Evolutionary conservation across 73 alveolate genomes (phyloP), one percentile per base, ranked within the genome.

Genomic region (Blepharisma stoltei): DNA sequence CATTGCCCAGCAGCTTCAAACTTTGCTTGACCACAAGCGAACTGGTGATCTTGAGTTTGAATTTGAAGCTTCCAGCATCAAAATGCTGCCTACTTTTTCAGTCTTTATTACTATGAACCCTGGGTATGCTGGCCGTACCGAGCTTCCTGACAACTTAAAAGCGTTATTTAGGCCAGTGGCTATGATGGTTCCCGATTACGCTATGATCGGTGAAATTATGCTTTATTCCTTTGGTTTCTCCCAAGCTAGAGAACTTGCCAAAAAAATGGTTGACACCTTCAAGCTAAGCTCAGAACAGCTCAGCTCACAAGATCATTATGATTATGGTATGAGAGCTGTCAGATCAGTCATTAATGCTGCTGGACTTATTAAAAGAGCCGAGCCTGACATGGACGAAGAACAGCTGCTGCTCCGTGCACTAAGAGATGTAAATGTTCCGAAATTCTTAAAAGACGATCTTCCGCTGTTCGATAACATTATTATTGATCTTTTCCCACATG

Each of bases 21-120:
- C 93, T 25, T 90, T 96, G 70, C 93, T 96, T 75, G 94, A 95
- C 44, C 97, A 94, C 18, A 93, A 85, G 81, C 94, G 90, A 47
- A 81, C 78, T 45, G 90, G 88, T 6, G 93, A 73, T 54, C 88
- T 90, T 41, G 97, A 94, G 78, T 86, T 94, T 55, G 92, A 54
- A 45, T 97, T 97, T 75, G 99, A 97, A 84, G 99, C 95, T n/a
- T 80, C 95, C 32, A 78, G 80, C 11, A 95, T 95, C 80, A 78
- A 83, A 78, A 90, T 98, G 90, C 86, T 92, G 75, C 99, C 99
- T 20, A 97, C 99, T 25, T 97, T 97, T 88, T 91, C 96, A 65
- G 99, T 98, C 54, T 98, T 98, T 93, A 98, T 98, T 79, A 98
- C 99, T 45, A 98, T 98, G 99, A 98, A 98, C 85, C 99, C 99